Evolutionary conservation across 1,284 basidiomycete genomes (phyloP).

Genomic region (Rhodofomes roseus): DNA sequence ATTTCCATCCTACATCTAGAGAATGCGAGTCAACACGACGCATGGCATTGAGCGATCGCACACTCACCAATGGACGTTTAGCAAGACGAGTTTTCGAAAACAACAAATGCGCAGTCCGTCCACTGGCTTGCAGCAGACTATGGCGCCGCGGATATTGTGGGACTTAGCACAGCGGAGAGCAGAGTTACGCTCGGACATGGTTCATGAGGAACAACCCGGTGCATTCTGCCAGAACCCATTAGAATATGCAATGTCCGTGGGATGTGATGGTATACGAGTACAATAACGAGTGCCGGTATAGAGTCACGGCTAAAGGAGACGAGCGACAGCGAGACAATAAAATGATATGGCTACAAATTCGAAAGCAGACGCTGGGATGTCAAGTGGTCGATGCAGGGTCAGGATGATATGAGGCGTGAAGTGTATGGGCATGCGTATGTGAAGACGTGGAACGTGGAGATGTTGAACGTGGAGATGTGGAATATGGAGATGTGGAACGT

Average conservation of each 20-base stretch:
- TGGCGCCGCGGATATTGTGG: no score
- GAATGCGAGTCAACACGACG: no score
- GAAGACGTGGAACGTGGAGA: neutral
- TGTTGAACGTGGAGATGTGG: neutral
- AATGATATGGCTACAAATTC: slow-evolving; percentile 6
- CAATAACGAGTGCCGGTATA: slow-evolving; percentile 6
- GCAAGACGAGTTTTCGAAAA: no score
- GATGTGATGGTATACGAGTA: slow-evolving; percentile 1
- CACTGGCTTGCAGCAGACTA: no score
- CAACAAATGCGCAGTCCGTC: no score
- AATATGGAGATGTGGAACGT: neutral
- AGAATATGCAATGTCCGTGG: neutral
- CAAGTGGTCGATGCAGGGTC: neutral
- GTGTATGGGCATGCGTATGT: neutral
- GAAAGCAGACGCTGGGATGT: slow-evolving; percentile 2
- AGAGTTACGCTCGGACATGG: neutral
- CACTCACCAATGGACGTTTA: no score
- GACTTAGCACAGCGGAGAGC: neutral
- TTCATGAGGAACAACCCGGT: neutral
- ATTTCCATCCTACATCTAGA: no score
- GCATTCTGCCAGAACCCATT: neutral
- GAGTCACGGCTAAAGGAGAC: slow-evolving; percentile 6
- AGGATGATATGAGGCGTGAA: neutral
- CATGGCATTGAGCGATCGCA: no score
- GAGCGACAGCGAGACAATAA: slow-evolving; percentile 2